These are phyloP conservation scores for Phytophthora tubulina DNA, from an alignment of 352 stramenopile species.

Conservation along the genomic window DNA sequence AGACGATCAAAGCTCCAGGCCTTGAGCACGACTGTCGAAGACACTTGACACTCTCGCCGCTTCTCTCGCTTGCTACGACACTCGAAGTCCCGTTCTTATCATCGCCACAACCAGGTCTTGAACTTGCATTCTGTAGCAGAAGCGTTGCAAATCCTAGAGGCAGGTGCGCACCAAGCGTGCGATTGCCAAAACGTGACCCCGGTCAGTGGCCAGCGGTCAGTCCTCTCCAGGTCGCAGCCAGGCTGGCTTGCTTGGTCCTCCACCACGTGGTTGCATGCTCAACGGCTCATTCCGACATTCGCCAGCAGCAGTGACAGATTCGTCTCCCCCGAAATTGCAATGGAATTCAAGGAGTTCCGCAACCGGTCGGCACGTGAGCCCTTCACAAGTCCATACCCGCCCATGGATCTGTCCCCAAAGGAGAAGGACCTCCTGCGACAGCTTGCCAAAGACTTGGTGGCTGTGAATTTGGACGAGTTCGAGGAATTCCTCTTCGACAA, in stretches of 20 bases:
- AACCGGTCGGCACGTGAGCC: constrained; percentile 28
- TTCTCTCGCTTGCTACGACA: constrained; percentile 32
- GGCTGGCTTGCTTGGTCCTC: constrained; percentile 4
- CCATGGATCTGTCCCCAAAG: constrained; percentile 31
- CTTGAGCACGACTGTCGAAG: neutral
- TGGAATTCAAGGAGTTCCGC: constrained; percentile 42
- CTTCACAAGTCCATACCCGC: constrained; percentile 38
- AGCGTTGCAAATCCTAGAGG: constrained; percentile 34
- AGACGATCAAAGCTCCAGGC: neutral
- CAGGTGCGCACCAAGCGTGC: constrained; percentile 24
- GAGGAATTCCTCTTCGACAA: constrained; percentile 40
- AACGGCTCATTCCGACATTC: constrained; percentile 37
- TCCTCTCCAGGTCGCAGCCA: constrained; percentile 19
- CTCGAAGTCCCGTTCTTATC: constrained; percentile 12
- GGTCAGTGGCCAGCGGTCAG: neutral
- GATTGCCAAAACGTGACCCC: constrained; percentile 36
- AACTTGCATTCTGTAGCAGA: constrained; percentile 22
- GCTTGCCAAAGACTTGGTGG: constrained; percentile 39
- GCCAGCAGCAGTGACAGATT: constrained; percentile 4
- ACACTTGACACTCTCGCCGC: neutral
- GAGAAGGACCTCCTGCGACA: constrained; percentile 36
- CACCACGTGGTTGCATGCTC: neutral
- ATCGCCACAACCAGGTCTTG: constrained; percentile 26
- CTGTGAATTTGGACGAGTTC: constrained; percentile 37
- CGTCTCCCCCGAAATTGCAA: constrained; percentile 17